phyloP scores from a whole-genome alignment of 768 basidiomycete genomes.

The Lactifluus pinguis region DNA sequence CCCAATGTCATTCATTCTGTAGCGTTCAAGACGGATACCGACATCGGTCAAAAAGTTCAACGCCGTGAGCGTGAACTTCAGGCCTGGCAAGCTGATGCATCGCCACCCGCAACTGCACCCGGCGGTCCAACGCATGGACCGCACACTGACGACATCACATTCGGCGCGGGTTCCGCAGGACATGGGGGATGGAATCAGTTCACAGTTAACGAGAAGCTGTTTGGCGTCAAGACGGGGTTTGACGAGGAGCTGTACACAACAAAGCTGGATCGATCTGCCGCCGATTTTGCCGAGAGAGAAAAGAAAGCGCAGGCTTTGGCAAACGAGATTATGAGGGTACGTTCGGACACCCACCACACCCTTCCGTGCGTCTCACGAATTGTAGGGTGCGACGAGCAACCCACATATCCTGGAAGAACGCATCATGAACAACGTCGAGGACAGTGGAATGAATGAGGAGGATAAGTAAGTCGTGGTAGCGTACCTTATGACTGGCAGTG shows the following conservation, averaged over 20 bases:
- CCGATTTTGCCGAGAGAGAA: slow-evolving; percentile 86
- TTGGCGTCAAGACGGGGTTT: slow-evolving; percentile 86
- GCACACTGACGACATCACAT: slow-evolving; percentile 59
- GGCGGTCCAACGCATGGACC: slow-evolving; percentile 22
- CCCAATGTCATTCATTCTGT: slow-evolving; percentile 3
- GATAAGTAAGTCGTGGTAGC: slow-evolving; percentile 61
- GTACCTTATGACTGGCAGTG: slow-evolving; percentile 13
- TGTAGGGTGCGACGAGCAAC: slow-evolving; percentile 57
- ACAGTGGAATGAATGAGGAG: slow-evolving; percentile 81
- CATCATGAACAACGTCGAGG: slow-evolving; percentile 39
- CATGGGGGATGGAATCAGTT: slow-evolving; percentile 81
- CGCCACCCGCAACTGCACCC: slow-evolving; percentile 26
- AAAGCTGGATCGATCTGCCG: slow-evolving; percentile 72
- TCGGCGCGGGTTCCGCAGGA: slow-evolving; percentile 42
- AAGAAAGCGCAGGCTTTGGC: slow-evolving; percentile 82
- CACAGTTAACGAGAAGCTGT: slow-evolving; percentile 83
- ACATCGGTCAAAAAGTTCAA: slow-evolving; percentile 52
- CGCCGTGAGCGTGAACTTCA: slow-evolving; percentile 70
- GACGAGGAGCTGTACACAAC: slow-evolving; percentile 95
- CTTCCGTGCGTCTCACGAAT: slow-evolving; percentile 2
- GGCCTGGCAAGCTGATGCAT: slow-evolving; percentile 53
- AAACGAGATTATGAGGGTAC: slow-evolving; percentile 80
- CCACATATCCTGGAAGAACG: slow-evolving; percentile 89
- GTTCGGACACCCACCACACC: slow-evolving; percentile 23
- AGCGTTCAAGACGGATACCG: slow-evolving; percentile 76